These are phyloP conservation scores for Tricholoma furcatifolium DNA, from an alignment of 768 basidiomycete species.

Conservation along the genomic window DNA sequence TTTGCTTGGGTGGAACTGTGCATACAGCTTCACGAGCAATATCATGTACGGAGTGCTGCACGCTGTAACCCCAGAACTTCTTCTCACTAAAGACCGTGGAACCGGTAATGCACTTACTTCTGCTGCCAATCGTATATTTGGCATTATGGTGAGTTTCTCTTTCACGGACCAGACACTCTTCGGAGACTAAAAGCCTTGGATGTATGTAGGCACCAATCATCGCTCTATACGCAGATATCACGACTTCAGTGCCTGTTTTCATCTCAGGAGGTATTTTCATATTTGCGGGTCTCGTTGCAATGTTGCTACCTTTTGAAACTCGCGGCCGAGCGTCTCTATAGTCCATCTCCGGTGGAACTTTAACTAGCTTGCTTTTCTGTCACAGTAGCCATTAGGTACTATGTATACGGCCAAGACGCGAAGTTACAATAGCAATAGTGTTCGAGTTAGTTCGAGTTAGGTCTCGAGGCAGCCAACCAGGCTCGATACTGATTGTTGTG, in stretches of 20 bases:
- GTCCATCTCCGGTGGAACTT: too few species aligned
- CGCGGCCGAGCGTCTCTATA: slow-evolving; percentile 70
- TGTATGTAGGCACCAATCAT: slow-evolving; percentile 61
- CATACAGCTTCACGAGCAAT: slow-evolving; percentile 61
- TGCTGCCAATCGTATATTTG: slow-evolving; percentile 62
- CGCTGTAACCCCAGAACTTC: slow-evolving; percentile 67
- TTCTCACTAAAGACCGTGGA: slow-evolving; percentile 70
- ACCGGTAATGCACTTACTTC: slow-evolving; percentile 69
- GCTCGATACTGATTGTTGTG: too few species aligned
- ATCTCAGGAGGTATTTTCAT: slow-evolving; percentile 66
- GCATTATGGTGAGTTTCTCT: slow-evolving; percentile 58
- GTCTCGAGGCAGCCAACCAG: too few species aligned
- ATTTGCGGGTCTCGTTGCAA: slow-evolving; percentile 53
- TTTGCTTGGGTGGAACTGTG: slow-evolving; percentile 81
- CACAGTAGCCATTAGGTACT: too few species aligned
- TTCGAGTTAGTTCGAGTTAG: too few species aligned
- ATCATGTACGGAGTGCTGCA: slow-evolving; percentile 80
- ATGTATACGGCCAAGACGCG: too few species aligned
- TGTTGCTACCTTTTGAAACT: slow-evolving; percentile 73
- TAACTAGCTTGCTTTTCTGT: too few species aligned
- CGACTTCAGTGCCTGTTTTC: slow-evolving; percentile 69
- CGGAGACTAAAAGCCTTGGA: not conserved
- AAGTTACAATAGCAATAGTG: too few species aligned
- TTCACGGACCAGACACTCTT: not conserved
- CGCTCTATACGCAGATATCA: slow-evolving; percentile 64